These are phyloP conservation scores for Cardamine resedifolia DNA, from an alignment of 345 rosid genomes.

Conservation along the genomic window DNA sequence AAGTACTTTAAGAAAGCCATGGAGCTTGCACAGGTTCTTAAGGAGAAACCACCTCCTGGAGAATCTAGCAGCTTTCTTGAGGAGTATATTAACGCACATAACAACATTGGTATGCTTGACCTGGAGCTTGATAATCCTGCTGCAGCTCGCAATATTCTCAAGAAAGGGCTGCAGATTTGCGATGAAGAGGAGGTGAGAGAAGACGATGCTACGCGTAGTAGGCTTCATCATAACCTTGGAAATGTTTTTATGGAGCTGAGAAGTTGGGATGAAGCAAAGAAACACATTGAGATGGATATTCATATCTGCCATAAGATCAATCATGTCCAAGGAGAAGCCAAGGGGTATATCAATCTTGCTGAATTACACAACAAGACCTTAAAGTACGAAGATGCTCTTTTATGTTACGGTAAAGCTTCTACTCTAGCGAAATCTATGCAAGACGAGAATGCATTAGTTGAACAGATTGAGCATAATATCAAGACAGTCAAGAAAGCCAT, in stretches of 20 bases:
- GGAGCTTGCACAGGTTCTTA: conserved; percentile 66
- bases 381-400: conserved; percentile 69
- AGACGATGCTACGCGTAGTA: conserved; percentile 71
- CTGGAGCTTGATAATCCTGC: conserved; percentile 81
- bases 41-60: conserved; percentile 59
- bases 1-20: conserved; percentile 82
- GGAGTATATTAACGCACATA: conserved; percentile 88
- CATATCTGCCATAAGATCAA: conserved; percentile 67
- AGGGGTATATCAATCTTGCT: conserved; percentile 93
- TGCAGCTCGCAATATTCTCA: conserved; percentile 57
- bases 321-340: conserved; percentile 90
- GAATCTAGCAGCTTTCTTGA: conserved; percentile 67
- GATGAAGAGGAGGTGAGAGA: conserved; percentile 83
- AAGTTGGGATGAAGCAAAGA: conserved; percentile 68
- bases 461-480: conserved; percentile 63
- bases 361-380: conserved; percentile 73
- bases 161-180: conserved; percentile 71
- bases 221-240: conserved; percentile 95
- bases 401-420: conserved; percentile 76
- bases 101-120: conserved; percentile 91
- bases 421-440: conserved; percentile 84
- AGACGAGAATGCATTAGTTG: conserved; percentile 77
- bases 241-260: conserved; percentile 66
- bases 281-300: conserved; percentile 80
- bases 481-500: conserved; percentile 59